A percentile compares a stretch with the other conserved stretches of the same genome.
Evolutionary conservation across 2,329 filamentous ascomycete species (phyloP).

Genomic region (Dothiorella sarmentorum): DNA sequence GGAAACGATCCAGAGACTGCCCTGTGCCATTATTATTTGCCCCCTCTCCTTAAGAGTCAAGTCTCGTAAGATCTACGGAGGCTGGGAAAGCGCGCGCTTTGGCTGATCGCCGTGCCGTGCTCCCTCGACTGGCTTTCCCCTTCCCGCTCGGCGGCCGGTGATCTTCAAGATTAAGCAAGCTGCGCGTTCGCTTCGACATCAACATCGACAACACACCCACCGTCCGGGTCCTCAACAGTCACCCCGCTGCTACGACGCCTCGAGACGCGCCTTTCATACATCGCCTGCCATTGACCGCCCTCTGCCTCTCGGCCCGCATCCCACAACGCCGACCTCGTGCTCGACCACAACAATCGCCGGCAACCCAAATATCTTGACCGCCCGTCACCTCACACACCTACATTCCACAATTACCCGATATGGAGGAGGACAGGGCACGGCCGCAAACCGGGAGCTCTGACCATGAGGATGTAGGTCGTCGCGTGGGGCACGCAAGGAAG

Average conservation of each 20-base stretch:
- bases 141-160: slow-evolving; percentile 11
- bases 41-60: slow-evolving; percentile 12
- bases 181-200: slow-evolving; percentile 13
- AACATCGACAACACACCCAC: slow-evolving; percentile 8
- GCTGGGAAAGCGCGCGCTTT: slow-evolving; percentile 10
- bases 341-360: slow-evolving; percentile 1
- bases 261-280: background rate
- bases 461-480: slow-evolving; percentile 14
- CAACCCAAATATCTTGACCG: background rate
- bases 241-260: background rate
- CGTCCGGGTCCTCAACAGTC: background rate
- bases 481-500: slow-evolving; percentile 16
- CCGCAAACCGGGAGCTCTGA: slow-evolving; percentile 17
- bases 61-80: slow-evolving; percentile 1
- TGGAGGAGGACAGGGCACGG: slow-evolving; percentile 13
- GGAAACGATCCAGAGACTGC: background rate
- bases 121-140: slow-evolving; percentile 10
- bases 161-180: slow-evolving; percentile 15
- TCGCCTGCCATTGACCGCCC: slow-evolving; percentile 1
- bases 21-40: background rate
- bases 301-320: background rate
- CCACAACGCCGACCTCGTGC: background rate
- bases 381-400: background rate
- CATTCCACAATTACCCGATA: background rate
- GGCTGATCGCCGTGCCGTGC: slow-evolving; percentile 15